Evolutionary conservation across 2,329 filamentous ascomycete species (phyloP), one percentile per base, ranked within the genome.

Genomic region (Conoideocrella luteorostrata): DNA sequence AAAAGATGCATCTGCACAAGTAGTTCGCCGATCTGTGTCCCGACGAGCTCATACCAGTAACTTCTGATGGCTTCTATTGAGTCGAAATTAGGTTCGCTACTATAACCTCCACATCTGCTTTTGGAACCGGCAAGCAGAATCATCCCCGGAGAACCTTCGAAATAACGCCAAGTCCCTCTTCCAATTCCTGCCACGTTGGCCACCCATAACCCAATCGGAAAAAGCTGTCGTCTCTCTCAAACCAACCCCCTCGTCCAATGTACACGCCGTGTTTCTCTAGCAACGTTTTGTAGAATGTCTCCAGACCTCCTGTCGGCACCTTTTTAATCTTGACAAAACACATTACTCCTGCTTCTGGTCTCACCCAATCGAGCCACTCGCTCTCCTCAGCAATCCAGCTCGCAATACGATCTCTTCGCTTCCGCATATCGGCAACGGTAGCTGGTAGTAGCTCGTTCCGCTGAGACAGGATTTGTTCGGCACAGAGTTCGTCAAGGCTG

Each of bases 201-300:
- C 50, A 57, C 7, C 56, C 55, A 30, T 49, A 56, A 9, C 56
- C 55, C 11, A 58, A 13, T 7, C 54, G 45, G 36, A 58, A 58
- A 24, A 46, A 54, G 1, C 24, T 44, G 43, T 57, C 55, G 6
- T 50, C 41, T 33, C 48, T 32, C 39, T 56, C 52, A 29, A 56
- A 56, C 51, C 55, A 57, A 17, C 50, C 45, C 2, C 56, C 56
- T 3, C 47, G 54, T 9, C 54, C 53, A 21, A 58, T 41, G 21
- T 56, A 55, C 1, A 50, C 52, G 9, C 39, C 44, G 21, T 57
- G 36, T n/a, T 50, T 41, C 4, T 41, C 33, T 3, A 56, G 37
- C 10, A 56, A 41, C 13, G 51, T 43, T 2, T 50, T 39, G 23
- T 55, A 53, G 15, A 56, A 54, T 15, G 47, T 45, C 15, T 33